A percentile compares a stretch with the other conserved stretches of the same genome.
Conservation (phyloP, 176 grass and related monocot species). For the Ananas comosus region DNA sequence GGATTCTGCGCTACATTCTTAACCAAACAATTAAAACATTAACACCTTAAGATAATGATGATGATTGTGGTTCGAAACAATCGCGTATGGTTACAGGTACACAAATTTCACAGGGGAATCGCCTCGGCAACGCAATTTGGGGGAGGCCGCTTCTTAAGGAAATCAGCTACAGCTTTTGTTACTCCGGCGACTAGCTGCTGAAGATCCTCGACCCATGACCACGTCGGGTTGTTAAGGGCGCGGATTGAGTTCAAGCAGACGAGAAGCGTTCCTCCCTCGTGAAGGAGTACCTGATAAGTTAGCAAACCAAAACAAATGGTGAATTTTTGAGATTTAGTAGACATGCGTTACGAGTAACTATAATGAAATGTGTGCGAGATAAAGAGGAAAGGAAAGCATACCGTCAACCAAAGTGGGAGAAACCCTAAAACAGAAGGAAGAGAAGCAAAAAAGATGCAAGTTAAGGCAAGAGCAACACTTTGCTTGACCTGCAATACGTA, state of each 20-base stretch:
- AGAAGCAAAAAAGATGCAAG: slow-evolving; percentile 83
- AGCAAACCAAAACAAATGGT: background rate
- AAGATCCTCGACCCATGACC: slow-evolving; percentile 67
- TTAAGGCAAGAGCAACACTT: slow-evolving; percentile 93
- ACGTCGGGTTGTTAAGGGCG: slow-evolving; percentile 75
- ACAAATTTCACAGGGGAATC: background rate
- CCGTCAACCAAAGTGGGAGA: slow-evolving; percentile 98
- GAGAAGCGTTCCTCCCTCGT: slow-evolving; percentile 90
- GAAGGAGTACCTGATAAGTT: slow-evolving; percentile 72
- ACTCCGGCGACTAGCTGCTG: slow-evolving; percentile 34
- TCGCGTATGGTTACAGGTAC: too few species aligned
- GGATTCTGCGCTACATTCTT: too few species aligned
- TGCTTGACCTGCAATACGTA: slow-evolving; percentile 89
- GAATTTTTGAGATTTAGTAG: background rate
- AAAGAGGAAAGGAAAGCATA: slow-evolving; percentile 20
- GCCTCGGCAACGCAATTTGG: slow-evolving; percentile 20
- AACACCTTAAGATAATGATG: too few species aligned
- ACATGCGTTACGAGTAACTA: background rate
- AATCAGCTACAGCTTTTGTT: slow-evolving; percentile 31
- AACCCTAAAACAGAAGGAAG: slow-evolving; percentile 95
- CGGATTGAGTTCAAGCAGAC: slow-evolving; percentile 94
- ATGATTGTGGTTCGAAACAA: too few species aligned
- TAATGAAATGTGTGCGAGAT: slow-evolving; percentile 13
- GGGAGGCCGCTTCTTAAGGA: slow-evolving; percentile 28
- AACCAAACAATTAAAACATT: too few species aligned